phyloP scores from a whole-genome alignment of 805 yeast species.

The Wickerhamia fluorescens region DNA sequence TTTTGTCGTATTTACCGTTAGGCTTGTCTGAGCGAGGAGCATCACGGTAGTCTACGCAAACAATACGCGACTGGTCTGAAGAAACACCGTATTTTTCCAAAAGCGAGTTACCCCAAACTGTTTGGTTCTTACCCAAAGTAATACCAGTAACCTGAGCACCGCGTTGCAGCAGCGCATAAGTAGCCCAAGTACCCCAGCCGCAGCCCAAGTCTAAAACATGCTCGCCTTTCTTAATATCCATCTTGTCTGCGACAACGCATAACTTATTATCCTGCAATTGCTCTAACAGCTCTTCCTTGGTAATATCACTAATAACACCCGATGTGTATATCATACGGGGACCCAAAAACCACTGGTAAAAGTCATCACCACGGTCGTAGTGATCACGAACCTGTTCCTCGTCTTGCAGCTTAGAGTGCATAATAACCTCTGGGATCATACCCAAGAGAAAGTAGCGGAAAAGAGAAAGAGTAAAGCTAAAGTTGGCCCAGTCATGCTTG shows the following conservation, averaged over 20 bases:
- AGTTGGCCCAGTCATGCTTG: conserved; percentile 88
- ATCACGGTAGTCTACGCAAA: conserved; percentile 86
- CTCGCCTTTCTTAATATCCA: conserved; percentile 67
- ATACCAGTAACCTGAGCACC: conserved; percentile 87
- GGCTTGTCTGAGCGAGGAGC: conserved; percentile 57
- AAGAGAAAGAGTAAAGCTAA: conserved; percentile 67
- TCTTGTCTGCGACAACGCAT: conserved; percentile 81
- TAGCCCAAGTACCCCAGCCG: conserved; percentile 94
- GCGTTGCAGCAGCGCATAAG: conserved; percentile 72
- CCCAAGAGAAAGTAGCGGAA: conserved; percentile 79
- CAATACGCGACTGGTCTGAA: conserved; percentile 62
- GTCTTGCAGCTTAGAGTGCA: conserved; percentile 90
- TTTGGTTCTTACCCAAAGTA: conserved; percentile 86
- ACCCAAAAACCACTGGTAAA: conserved; percentile 89
- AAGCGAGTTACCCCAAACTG: conserved; percentile 77
- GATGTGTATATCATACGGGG: conserved; percentile 93
- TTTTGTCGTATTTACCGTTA: conserved; percentile 62
- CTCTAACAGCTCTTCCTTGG: conserved; percentile 60
- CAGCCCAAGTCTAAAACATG: conserved; percentile 80
- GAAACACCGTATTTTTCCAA: conserved; percentile 63
- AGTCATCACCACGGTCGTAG: conserved; percentile 94
- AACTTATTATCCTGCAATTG: conserved; percentile 85
- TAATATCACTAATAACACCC: conserved; percentile 66
- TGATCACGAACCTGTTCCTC: conserved; percentile 95
- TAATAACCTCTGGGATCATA: conserved; percentile 85